phyloP scores from a whole-genome alignment of 1,139 yeast species.

The Blastobotrys niveus region DNA sequence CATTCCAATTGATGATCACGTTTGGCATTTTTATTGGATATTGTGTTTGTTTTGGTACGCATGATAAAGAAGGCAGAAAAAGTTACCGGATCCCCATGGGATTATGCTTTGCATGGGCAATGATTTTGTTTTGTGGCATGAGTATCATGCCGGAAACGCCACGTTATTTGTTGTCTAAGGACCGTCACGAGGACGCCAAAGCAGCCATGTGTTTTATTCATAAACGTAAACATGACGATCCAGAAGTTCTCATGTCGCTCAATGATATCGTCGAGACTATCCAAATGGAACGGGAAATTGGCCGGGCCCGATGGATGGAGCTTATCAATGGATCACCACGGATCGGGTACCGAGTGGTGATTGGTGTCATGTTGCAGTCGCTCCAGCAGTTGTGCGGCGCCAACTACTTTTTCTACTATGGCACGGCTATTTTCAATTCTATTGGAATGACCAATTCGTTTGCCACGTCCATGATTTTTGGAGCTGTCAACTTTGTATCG shows the following conservation, averaged over 20 bases:
- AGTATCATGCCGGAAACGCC: conserved; percentile 73
- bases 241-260: conserved; percentile 52
- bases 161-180: conserved; percentile 55
- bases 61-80: conserved; percentile 44
- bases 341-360: conserved; percentile 55
- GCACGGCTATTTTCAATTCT: conserved; percentile 68
- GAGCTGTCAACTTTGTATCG: conserved; percentile 71
- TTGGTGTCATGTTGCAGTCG: conserved; percentile 62
- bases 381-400: conserved; percentile 76
- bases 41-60: conserved; percentile 60
- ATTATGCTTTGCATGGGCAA: conserved; percentile 42
- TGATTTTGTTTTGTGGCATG: conserved; percentile 47
- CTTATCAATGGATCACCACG: conserved; percentile 48
- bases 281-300: conserved; percentile 56
- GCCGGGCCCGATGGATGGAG: conserved; percentile 61
- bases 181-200: conserved; percentile 53
- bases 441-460: conserved; percentile 62
- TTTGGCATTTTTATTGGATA: conserved; percentile 64
- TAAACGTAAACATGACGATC: conserved; percentile 54
- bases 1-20: conserved; percentile 64
- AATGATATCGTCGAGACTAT: conserved; percentile 58
- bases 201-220: conserved; percentile 55
- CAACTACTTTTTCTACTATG: conserved; percentile 76
- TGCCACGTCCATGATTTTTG: conserved; percentile 68
- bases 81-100: conserved; percentile 61